A percentile compares a stretch with the other conserved stretches of the same genome.
Conservation (phyloP, 2,329 filamentous ascomycete genomes). For the Geosmithia morbida region DNA sequence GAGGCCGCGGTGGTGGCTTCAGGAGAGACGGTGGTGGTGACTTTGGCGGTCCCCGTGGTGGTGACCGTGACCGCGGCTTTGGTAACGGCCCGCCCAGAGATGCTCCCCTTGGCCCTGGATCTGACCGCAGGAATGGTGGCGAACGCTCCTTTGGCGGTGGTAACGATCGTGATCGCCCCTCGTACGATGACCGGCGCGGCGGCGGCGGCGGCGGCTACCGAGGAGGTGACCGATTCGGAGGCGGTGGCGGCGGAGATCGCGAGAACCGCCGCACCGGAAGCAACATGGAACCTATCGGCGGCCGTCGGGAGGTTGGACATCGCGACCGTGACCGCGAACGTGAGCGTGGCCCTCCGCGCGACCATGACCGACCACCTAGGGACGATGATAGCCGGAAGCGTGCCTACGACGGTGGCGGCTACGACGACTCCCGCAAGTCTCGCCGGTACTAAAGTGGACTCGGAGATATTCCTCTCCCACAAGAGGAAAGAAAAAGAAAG, state of each 20-base stretch:
- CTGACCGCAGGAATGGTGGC: conserved; percentile 25
- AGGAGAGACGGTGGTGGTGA: conserved; percentile 19
- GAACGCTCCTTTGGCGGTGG: conserved; percentile 29
- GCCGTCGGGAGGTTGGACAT: conserved; percentile 17
- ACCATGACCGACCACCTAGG: conserved; percentile 39
- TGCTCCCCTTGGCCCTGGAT: conserved; percentile 46
- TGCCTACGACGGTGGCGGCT: conserved; percentile 62
- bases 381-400: conserved; percentile 50
- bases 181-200: conserved; percentile 41
- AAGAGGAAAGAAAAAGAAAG: no score
- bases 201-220: conserved; percentile 29
- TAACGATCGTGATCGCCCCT: conserved; percentile 43
- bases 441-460: conserved; percentile 45
- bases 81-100: conserved; percentile 22
- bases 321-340: conserved; percentile 31
- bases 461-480: no score
- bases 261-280: conserved; percentile 46
- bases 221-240: conserved; percentile 12
- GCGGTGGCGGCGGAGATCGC: conserved; percentile 8
- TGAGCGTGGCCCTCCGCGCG: conserved; percentile 19
- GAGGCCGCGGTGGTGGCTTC: conserved; percentile 41
- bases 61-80: conserved; percentile 21
- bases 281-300: conserved; percentile 73
- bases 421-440: conserved; percentile 62
- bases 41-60: conserved; percentile 11